Evolutionary conservation across 495 filamentous ascomycete species (phyloP).

Genomic region (Podospora pseudopauciseta): DNA sequence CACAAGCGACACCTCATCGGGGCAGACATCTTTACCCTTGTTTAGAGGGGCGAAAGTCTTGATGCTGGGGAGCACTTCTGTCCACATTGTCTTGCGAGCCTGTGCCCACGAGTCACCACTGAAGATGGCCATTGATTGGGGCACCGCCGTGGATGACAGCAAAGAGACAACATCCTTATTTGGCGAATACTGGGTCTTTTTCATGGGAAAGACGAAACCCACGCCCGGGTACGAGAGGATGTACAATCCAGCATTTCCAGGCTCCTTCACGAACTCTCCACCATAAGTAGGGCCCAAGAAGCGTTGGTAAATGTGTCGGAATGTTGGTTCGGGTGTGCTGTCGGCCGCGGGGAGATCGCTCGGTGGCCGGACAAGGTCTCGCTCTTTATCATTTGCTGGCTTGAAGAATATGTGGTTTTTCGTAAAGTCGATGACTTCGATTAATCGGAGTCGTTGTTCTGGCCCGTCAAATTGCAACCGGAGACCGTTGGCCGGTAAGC

Average conservation of each 20-base stretch:
- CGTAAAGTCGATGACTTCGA: constrained; percentile 90
- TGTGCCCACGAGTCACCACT: constrained; percentile 85
- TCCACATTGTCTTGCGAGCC: constrained; percentile 70
- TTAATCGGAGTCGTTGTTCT: constrained; percentile 83
- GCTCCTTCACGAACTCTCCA: constrained; percentile 72
- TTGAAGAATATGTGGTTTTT: constrained; percentile 80
- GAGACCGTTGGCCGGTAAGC: constrained; percentile 77
- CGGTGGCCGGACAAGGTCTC: constrained; percentile 69
- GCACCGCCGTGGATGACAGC: constrained; percentile 71
- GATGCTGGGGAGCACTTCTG: constrained; percentile 64
- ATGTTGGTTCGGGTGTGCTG: constrained; percentile 64
- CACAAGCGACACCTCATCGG: constrained; percentile 79
- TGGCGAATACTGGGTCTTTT: constrained; percentile 69
- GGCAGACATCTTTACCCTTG: constrained; percentile 60
- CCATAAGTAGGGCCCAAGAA: constrained; percentile 88
- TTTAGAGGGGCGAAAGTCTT: constrained; percentile 43
- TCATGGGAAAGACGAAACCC: constrained; percentile 83
- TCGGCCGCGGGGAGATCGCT: constrained; percentile 38
- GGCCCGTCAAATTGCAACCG: constrained; percentile 90
- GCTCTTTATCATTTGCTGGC: constrained; percentile 65
- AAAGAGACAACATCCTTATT: constrained; percentile 82
- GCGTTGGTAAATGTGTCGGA: constrained; percentile 86
- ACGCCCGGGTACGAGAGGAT: constrained; percentile 91
- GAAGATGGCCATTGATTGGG: constrained; percentile 81
- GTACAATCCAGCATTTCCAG: constrained; percentile 58